Base-by-base conservation (phyloP, 1,139 yeast genomes). In the Wickerhamiella infanticola region DNA sequence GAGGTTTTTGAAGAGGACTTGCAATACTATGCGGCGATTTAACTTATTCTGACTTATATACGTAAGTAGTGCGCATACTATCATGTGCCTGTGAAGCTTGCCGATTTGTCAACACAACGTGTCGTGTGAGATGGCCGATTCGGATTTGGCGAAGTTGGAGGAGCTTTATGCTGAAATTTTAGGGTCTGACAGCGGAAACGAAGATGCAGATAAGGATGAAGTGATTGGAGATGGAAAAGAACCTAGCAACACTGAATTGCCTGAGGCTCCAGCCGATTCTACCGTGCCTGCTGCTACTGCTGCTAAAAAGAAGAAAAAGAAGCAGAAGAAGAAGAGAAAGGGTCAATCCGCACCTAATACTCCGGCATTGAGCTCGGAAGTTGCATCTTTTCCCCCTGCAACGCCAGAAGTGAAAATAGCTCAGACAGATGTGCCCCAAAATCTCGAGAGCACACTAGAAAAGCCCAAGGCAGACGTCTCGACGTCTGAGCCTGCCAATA, bases 1-100 rank as follows among this genome's bases (percentile, higher is more conserved):
- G 48, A 46, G 39, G 31, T 46, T 24, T 38, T 44, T n/a, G 45
- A 46, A 13, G 43, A 42, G 24, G 48, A 46, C 24, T 35, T 39
- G 31, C 39, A 46, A 4, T 46, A 46, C 37, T 46, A 46, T 36
- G 43, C 45, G 7, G 40, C 48, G 7, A 39, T 45, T 5, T 46
- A 37, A 41, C 29, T 24, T 38, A n/a, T 35, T 29, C 35, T 35
- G 37, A 5, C 27, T 8, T 39, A 5, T 5, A 9, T 11, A 24
- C 18, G 26, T 23, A 39, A 8, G 31, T 9, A 36, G 31, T 13
- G n/a, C 31, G 18, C 18, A 18, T 18, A 18, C 18, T 18, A 18
- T 18, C 18, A 18, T 18, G 18, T 18, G 18, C 18, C 18, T 18
- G 18, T 18, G 18, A 18, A 18, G 18, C 18, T 18, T 18, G 18